Conservation (phyloP, 495 filamentous ascomycete species). For the Trichoderma erinaceum region DNA sequence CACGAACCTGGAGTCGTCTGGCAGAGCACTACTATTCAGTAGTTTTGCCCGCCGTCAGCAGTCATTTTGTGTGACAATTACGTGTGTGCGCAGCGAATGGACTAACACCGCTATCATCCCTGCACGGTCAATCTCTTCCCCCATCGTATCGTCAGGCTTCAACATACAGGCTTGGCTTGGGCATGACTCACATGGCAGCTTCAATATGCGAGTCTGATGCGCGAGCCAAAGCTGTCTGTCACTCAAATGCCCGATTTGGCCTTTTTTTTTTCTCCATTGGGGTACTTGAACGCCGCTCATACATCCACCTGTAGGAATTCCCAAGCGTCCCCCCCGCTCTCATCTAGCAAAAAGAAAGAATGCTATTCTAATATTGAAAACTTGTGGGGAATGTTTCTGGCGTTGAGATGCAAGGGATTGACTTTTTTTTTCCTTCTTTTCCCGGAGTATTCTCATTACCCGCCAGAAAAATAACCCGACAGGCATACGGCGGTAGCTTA, state of each 20-base stretch:
- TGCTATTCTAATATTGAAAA: not conserved
- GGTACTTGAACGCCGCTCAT: not conserved
- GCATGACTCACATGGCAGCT: constrained; percentile 8
- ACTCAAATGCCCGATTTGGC: not conserved
- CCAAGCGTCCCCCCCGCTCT: not conserved
- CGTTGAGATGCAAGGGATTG: not conserved
- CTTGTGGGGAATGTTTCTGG: not conserved
- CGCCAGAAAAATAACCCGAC: constrained; percentile 8
- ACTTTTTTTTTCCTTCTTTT: not conserved
- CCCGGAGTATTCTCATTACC: not conserved
- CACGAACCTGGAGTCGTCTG: not conserved
- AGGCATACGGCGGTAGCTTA: not conserved
- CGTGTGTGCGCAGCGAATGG: not conserved
- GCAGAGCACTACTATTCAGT: not conserved
- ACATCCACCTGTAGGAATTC: not conserved
- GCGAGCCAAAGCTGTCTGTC: not conserved
- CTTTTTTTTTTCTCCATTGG: not conserved
- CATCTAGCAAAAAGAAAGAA: not conserved
- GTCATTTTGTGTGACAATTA: not conserved
- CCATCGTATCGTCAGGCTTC: not conserved
- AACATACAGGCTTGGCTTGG: not conserved
- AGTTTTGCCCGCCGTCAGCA: not conserved
- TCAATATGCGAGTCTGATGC: not conserved
- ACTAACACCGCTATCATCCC: not conserved
- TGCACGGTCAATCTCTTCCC: not conserved